These are phyloP conservation scores for Tetrastigma voinierianum DNA, from an alignment of 164 flowering plant species.

Conservation along the genomic window DNA sequence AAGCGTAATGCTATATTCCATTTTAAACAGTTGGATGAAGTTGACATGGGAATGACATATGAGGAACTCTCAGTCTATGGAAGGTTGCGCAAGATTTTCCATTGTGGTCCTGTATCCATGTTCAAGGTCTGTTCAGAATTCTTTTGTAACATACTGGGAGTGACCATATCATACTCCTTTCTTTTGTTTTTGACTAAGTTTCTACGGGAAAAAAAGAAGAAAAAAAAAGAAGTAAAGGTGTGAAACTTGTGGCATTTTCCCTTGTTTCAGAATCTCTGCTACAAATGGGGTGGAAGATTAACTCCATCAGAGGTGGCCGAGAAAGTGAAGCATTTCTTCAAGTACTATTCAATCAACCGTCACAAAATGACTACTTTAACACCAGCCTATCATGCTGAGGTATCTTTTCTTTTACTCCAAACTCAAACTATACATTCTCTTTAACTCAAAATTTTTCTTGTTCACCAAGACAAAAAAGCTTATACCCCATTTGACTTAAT, in stretches of 20 bases:
- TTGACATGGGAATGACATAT: slow-evolving; percentile 98
- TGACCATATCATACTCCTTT: background rate
- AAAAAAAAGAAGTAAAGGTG: too few species aligned
- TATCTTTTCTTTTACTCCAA: slow-evolving; percentile 15
- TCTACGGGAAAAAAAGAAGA: too few species aligned
- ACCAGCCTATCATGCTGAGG: slow-evolving; percentile 98
- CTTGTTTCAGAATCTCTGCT: slow-evolving; percentile 73
- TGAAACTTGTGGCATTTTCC: too few species aligned
- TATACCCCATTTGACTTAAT: slow-evolving; percentile 9
- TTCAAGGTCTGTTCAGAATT: slow-evolving; percentile 59
- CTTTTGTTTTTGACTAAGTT: too few species aligned
- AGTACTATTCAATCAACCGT: slow-evolving; percentile 91
- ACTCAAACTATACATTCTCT: background rate
- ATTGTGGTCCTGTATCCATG: slow-evolving; percentile 96
- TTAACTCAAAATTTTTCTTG: background rate
- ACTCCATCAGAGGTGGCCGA: slow-evolving; percentile 75
- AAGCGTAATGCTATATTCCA: slow-evolving; percentile 6
- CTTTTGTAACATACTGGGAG: background rate
- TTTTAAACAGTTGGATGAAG: slow-evolving; percentile 80
- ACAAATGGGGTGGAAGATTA: slow-evolving; percentile 71
- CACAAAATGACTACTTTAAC: slow-evolving; percentile 97
- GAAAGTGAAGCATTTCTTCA: slow-evolving; percentile 94
- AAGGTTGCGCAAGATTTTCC: slow-evolving; percentile 83
- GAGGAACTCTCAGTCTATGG: slow-evolving; percentile 95
- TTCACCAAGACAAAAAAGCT: background rate